Percentiles rank a stretch among this genome's conserved stretches.
These are phyloP conservation scores for Leccinum griseonigrum DNA, from an alignment of 1,284 basidiomycete species.

Conservation along the genomic window DNA sequence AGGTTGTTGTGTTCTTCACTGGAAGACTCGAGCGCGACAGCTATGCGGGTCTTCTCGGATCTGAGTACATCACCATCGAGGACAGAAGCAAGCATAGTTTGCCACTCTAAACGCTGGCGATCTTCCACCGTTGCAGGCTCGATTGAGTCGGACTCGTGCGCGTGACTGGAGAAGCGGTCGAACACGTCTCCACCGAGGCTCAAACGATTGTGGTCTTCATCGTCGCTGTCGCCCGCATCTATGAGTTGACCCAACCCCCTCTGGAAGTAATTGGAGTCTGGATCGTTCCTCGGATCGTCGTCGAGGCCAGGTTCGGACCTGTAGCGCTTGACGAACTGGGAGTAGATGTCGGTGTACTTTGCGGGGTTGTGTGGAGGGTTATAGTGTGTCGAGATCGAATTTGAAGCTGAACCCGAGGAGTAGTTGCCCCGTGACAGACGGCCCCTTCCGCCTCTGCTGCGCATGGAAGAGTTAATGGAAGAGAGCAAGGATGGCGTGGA, in stretches of 20 bases:
- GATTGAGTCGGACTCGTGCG: slow-evolving; percentile 58
- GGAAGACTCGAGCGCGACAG: slow-evolving; percentile 65
- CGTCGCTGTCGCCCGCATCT: slow-evolving; percentile 74
- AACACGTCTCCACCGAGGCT: slow-evolving; percentile 44
- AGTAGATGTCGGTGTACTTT: slow-evolving; percentile 67
- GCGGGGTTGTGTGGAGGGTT: slow-evolving; percentile 33
- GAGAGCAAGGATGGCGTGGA: slow-evolving; percentile 28
- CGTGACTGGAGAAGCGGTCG: slow-evolving; percentile 51
- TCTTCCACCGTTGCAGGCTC: slow-evolving; percentile 69
- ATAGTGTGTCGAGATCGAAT: slow-evolving; percentile 32
- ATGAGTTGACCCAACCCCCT: slow-evolving; percentile 66
- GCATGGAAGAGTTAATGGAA: slow-evolving; percentile 29
- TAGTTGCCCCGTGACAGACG: slow-evolving; percentile 38
- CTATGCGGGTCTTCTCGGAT: slow-evolving; percentile 89
- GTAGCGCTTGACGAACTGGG: slow-evolving; percentile 74
- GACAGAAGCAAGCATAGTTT: slow-evolving; percentile 90
- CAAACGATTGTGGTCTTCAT: slow-evolving; percentile 55
- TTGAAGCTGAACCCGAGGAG: slow-evolving; percentile 25
- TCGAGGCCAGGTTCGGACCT: slow-evolving; percentile 54
- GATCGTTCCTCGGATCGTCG: slow-evolving; percentile 69
- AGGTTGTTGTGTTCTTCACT: slow-evolving; percentile 67
- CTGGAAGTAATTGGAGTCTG: slow-evolving; percentile 74
- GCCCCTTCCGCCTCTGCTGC: slow-evolving; percentile 33
- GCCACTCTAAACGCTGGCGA: slow-evolving; percentile 88
- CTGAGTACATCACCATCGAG: slow-evolving; percentile 90